A percentile compares a stretch with the other conserved stretches of the same genome.
Conservation (phyloP, 768 basidiomycete genomes). For the Leucosporidium scottii region DNA sequence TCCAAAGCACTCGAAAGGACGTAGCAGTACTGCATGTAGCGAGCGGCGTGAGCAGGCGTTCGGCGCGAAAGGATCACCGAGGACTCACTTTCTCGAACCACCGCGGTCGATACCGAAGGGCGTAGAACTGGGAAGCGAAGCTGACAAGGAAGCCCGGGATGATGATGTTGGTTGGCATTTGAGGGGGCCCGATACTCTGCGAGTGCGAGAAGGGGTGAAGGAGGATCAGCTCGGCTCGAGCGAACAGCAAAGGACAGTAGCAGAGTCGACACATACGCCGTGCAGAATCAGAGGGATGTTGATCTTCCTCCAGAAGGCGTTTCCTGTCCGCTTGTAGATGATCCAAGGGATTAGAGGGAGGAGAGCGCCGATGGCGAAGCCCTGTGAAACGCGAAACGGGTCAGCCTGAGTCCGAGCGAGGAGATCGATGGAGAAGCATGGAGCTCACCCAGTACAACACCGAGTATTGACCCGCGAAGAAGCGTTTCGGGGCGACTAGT, state of each 20-base stretch:
- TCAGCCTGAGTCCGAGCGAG: too few species aligned
- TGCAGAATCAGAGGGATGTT: constrained; percentile 36
- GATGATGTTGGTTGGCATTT: constrained; percentile 37
- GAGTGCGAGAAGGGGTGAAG: neutral
- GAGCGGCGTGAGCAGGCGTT: neutral
- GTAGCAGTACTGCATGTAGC: constrained; percentile 21
- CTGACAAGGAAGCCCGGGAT: constrained; percentile 34
- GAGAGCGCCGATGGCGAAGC: constrained; percentile 34
- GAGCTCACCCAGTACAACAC: constrained; percentile 29
- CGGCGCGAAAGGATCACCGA: too few species aligned
- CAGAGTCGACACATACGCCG: constrained; percentile 15
- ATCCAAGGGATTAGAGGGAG: constrained; percentile 36
- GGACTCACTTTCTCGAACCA: constrained; percentile 34
- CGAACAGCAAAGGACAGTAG: too few species aligned
- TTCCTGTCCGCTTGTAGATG: constrained; percentile 27
- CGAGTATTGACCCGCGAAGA: constrained; percentile 39
- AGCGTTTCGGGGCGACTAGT: constrained; percentile 32
- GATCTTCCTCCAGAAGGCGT: constrained; percentile 28
- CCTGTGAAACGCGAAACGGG: constrained; percentile 2
- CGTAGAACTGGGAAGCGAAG: constrained; percentile 34
- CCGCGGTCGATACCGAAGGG: constrained; percentile 20
- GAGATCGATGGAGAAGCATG: too few species aligned
- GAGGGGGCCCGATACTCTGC: constrained; percentile 33
- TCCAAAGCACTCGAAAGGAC: constrained; percentile 35
- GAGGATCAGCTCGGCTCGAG: neutral